Evolutionary conservation across 2,329 filamentous ascomycete genomes (phyloP).

Genomic region (Ascosphaera pollenicola): DNA sequence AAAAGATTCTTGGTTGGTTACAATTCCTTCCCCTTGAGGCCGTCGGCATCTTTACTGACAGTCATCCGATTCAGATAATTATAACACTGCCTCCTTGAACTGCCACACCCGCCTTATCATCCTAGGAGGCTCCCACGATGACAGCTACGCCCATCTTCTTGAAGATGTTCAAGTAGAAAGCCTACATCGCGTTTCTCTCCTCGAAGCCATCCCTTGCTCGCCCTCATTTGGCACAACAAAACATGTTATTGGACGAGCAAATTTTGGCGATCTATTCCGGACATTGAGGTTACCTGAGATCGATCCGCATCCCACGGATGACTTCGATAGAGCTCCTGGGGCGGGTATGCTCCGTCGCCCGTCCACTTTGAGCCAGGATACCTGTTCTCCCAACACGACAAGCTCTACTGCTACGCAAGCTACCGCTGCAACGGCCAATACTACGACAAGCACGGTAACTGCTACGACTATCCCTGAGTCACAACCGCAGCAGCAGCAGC

Average conservation of each 20-base stretch:
- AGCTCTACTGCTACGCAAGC: slow-evolving; percentile 2
- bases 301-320: slow-evolving; percentile 9
- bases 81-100: slow-evolving; percentile 33
- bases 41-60: background rate
- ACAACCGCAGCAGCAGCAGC: slow-evolving; percentile 10
- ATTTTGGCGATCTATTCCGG: slow-evolving; percentile 31
- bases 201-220: slow-evolving; percentile 34
- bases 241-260: slow-evolving; percentile 24
- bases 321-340: no score
- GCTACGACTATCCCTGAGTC: no score
- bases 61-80: slow-evolving; percentile 21
- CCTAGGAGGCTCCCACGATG: slow-evolving; percentile 35
- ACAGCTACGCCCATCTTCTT: slow-evolving; percentile 30
- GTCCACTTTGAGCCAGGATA: no score
- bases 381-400: slow-evolving; percentile 11
- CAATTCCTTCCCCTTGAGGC: background rate
- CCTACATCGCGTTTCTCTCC: slow-evolving; percentile 28
- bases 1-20: slow-evolving; percentile 25
- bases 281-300: slow-evolving; percentile 13
- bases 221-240: slow-evolving; percentile 28
- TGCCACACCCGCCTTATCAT: slow-evolving; percentile 38
- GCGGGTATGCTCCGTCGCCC: no score
- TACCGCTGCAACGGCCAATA: slow-evolving; percentile 1
- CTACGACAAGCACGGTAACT: no score
- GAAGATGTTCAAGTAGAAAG: slow-evolving; percentile 26